These are phyloP conservation scores for Paraleonurus japonicus DNA, from an alignment of 257 asterid genomes.

Conservation along the genomic window DNA sequence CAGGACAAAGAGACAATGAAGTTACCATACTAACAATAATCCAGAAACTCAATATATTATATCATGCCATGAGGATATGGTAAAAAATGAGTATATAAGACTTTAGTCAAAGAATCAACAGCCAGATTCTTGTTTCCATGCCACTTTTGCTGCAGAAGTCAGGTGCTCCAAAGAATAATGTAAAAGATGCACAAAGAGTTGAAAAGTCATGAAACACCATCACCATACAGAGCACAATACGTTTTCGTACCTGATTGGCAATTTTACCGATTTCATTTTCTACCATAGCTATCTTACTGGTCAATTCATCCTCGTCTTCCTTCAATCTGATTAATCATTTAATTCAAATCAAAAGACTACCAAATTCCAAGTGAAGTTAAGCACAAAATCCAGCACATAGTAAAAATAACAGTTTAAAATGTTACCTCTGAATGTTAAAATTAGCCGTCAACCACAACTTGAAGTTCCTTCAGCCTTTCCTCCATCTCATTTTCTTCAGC, in stretches of 20 bases:
- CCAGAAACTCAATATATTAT: slow-evolving; percentile 13
- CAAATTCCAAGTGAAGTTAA: neutral
- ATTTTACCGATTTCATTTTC: slow-evolving; percentile 47
- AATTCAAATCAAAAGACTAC: slow-evolving; percentile 31
- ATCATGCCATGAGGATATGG: neutral
- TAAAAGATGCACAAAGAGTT: slow-evolving; percentile 18
- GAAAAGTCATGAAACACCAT: slow-evolving; percentile 6
- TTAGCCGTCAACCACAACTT: slow-evolving; percentile 52
- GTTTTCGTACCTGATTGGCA: slow-evolving; percentile 48
- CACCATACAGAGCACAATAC: neutral
- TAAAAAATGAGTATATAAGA: neutral
- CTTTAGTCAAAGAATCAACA: slow-evolving; percentile 16
- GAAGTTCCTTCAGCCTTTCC: slow-evolving; percentile 58
- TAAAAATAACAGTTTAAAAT: neutral
- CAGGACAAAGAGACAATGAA: slow-evolving; percentile 9
- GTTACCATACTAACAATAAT: neutral
- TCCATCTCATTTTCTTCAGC: slow-evolving; percentile 81
- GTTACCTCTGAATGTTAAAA: slow-evolving; percentile 53
- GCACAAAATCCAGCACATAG: slow-evolving; percentile 10
- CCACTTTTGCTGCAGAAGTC: slow-evolving; percentile 2
- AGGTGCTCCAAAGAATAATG: neutral
- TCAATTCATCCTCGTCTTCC: slow-evolving; percentile 58
- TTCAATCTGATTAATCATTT: slow-evolving; percentile 47
- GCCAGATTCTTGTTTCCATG: slow-evolving; percentile 7
- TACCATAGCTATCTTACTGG: slow-evolving; percentile 22